Evolutionary conservation across 345 rosid genomes (phyloP).

Genomic region (Eucalyptus curtisii): DNA sequence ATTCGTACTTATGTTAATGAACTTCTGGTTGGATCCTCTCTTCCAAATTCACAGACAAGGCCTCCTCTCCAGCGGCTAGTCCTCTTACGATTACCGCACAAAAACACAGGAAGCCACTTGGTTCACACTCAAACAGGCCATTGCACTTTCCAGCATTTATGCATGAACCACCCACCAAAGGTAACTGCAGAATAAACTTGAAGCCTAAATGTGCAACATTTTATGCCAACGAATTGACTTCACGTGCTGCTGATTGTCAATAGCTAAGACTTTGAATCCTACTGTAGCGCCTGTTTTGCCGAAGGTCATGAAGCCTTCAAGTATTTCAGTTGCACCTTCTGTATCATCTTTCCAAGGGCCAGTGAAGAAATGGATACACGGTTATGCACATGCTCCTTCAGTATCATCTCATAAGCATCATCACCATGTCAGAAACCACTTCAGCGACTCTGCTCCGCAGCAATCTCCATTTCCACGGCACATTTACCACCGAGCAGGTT

Average conservation of each 20-base stretch:
- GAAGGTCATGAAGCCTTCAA: slow-evolving; percentile 16
- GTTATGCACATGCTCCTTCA: slow-evolving; percentile 18
- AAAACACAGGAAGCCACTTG: slow-evolving; percentile 7
- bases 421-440: slow-evolving; percentile 10
- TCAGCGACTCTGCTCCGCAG: slow-evolving; percentile 3
- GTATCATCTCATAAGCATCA: slow-evolving; percentile 10
- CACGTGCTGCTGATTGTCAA: not conserved
- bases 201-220: not conserved
- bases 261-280: not conserved
- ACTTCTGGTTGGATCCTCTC: not conserved
- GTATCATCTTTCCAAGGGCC: slow-evolving; percentile 5
- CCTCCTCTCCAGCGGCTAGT: slow-evolving; percentile 1
- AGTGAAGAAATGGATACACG: slow-evolving; percentile 4
- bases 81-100: slow-evolving; percentile 9
- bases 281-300: slow-evolving; percentile 18
- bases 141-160: slow-evolving; percentile 3
- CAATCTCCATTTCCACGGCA: slow-evolving; percentile 12
- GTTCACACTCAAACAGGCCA: not conserved
- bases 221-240: not conserved
- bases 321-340: slow-evolving; percentile 44
- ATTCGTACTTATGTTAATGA: not conserved
- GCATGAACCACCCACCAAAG: not conserved
- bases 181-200: not conserved
- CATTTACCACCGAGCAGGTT: not conserved
- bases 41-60: slow-evolving; percentile 11